Percentiles rank a stretch among this genome's conserved stretches.
Conservation (phyloP, 2,329 filamentous ascomycete genomes). For the Metarhizium robertsii region DNA sequence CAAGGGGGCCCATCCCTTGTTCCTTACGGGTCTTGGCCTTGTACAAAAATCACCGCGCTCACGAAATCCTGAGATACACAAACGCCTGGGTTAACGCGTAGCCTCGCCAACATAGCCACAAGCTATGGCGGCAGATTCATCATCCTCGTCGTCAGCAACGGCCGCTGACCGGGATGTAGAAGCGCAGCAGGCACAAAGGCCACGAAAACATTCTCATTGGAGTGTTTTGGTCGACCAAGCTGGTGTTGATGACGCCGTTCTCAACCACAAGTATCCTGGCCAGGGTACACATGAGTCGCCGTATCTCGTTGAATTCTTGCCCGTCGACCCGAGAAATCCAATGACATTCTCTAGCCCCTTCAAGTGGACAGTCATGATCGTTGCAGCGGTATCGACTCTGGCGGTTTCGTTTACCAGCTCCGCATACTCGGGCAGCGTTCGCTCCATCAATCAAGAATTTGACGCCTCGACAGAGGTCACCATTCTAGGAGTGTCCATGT, state of each 20-base stretch:
- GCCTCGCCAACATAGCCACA: neutral
- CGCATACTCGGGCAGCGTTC: slow-evolving; percentile 52
- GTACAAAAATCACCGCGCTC: neutral
- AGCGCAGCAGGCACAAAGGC: slow-evolving; percentile 21
- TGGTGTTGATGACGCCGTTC: slow-evolving; percentile 46
- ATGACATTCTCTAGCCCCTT: slow-evolving; percentile 44
- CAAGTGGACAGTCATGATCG: slow-evolving; percentile 58
- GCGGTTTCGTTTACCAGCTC: slow-evolving; percentile 62
- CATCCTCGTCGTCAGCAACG: slow-evolving; percentile 10
- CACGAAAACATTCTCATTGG: slow-evolving; percentile 33
- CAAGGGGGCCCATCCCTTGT: too few species aligned
- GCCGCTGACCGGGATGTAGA: slow-evolving; percentile 32
- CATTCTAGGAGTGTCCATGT: slow-evolving; percentile 54
- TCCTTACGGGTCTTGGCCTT: too few species aligned
- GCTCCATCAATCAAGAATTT: slow-evolving; percentile 46
- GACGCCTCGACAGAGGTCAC: slow-evolving; percentile 39
- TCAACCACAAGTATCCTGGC: slow-evolving; percentile 47
- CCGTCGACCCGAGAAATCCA: slow-evolving; percentile 58
- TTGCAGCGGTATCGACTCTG: slow-evolving; percentile 58
- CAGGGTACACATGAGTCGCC: slow-evolving; percentile 58
- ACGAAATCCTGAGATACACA: neutral
- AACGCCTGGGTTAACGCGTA: neutral
- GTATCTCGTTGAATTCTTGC: slow-evolving; percentile 59
- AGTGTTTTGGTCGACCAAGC: slow-evolving; percentile 47
- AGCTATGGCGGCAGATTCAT: slow-evolving; percentile 6